These are phyloP conservation scores for Tricholoma sp. DNA, from an alignment of 768 basidiomycete species.

Conservation along the genomic window DNA sequence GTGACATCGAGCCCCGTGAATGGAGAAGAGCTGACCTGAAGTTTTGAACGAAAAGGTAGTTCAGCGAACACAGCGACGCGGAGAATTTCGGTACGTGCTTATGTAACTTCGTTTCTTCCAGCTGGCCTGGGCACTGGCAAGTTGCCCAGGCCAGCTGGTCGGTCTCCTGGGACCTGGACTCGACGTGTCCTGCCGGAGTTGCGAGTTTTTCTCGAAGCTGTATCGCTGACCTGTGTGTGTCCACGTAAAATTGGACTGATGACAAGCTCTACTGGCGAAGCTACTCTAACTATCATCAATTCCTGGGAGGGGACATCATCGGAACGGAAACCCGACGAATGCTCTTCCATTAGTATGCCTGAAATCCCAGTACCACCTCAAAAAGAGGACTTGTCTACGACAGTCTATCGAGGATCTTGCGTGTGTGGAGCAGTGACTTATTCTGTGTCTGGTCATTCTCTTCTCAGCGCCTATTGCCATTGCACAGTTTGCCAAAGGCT, in stretches of 20 bases:
- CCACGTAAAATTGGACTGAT: too few relatives aligned
- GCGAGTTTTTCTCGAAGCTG: too few relatives aligned
- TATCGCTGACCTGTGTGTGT: too few relatives aligned
- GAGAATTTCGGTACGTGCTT: conserved; percentile 42
- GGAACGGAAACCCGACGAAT: not conserved
- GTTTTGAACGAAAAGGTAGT: conserved; percentile 27
- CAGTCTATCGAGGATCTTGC: conserved; percentile 44
- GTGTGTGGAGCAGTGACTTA: conserved; percentile 54
- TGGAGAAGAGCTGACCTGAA: conserved; percentile 22
- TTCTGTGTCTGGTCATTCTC: conserved; percentile 39
- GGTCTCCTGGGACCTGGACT: too few relatives aligned
- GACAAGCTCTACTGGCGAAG: too few relatives aligned
- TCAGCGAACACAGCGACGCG: conserved; percentile 24
- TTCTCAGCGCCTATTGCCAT: conserved; percentile 62
- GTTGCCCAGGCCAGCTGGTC: too few relatives aligned
- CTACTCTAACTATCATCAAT: not conserved
- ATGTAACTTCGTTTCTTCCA: conserved; percentile 24
- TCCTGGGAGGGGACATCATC: not conserved
- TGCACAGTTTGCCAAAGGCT: conserved; percentile 66
- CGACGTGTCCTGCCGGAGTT: too few relatives aligned
- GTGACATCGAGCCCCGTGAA: not conserved
- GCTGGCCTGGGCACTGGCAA: too few relatives aligned
- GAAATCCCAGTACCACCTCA: not conserved
- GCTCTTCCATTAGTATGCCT: not conserved
- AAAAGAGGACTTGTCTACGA: not conserved